Percentiles rank a stretch among this genome's conserved stretches.
phyloP scores from a whole-genome alignment of 805 yeast species.

The Suhomyces sp. region DNA sequence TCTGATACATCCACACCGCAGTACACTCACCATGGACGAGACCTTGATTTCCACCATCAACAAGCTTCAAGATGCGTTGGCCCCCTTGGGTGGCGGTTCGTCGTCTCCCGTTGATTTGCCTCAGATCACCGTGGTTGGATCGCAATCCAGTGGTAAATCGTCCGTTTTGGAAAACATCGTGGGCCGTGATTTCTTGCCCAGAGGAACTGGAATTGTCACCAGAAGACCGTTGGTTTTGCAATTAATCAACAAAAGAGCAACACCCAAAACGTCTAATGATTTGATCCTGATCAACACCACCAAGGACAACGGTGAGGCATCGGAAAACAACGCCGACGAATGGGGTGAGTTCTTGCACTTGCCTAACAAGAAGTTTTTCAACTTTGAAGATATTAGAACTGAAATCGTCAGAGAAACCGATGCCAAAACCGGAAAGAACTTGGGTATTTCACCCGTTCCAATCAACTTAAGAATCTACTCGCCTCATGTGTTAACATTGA shows the following conservation, averaged over 20 bases:
- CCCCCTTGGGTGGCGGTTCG: constrained; percentile 60
- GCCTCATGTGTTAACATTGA: constrained; percentile 90
- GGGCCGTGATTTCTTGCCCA: constrained; percentile 85
- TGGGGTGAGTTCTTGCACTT: constrained; percentile 98
- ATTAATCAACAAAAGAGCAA: constrained; percentile 65
- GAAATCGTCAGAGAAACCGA: constrained; percentile 94
- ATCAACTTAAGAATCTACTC: constrained; percentile 91
- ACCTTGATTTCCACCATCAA: constrained; percentile 75
- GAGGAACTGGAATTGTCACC: constrained; percentile 92
- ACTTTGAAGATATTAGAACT: constrained; percentile 82
- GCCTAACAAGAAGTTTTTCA: constrained; percentile 83
- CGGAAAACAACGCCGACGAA: constrained; percentile 76
- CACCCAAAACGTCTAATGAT: constrained; percentile 25
- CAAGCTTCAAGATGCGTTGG: constrained; percentile 79
- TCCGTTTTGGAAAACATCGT: constrained; percentile 89
- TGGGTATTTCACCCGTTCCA: constrained; percentile 89
- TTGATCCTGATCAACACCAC: constrained; percentile 45
- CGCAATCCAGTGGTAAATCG: constrained; percentile 87
- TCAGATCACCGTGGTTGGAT: constrained; percentile 93
- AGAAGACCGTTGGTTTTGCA: constrained; percentile 85
- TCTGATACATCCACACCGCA: constrained; percentile 1
- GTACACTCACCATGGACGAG: constrained; percentile 58
- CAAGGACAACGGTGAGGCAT: constrained; percentile 46
- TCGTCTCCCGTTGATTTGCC: constrained; percentile 88
- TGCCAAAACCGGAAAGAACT: constrained; percentile 73